phyloP scores from a whole-genome alignment of 176 grass and related monocot genomes.

The Juncus effusus region DNA sequence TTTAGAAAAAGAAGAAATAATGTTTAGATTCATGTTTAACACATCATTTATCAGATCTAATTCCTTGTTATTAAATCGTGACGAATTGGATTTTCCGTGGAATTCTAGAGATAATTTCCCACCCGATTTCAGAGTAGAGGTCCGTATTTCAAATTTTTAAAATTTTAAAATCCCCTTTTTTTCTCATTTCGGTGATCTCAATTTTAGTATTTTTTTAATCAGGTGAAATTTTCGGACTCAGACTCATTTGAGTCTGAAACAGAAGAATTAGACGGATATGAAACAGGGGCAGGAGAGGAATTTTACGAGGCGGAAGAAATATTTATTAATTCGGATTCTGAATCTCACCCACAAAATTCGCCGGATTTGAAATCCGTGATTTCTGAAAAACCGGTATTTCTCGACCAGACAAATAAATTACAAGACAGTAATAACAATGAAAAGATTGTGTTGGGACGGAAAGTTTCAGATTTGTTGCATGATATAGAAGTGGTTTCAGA shows the following conservation, averaged over 20 bases:
- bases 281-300: constrained; percentile 75
- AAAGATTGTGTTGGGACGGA: constrained; percentile 19
- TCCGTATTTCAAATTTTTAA: constrained; percentile 29
- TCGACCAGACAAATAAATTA: constrained; percentile 41
- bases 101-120: constrained; percentile 80
- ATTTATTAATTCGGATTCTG: constrained; percentile 71
- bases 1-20: constrained; percentile 63
- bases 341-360: constrained; percentile 44
- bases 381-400: constrained; percentile 44
- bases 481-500: constrained; percentile 63
- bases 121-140: constrained; percentile 85
- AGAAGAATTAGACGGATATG: constrained; percentile 68
- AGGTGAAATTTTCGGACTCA: constrained; percentile 80
- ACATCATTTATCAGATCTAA: constrained; percentile 89
- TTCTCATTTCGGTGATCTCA: neutral
- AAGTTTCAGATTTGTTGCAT: constrained; percentile 46
- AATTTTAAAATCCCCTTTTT: neutral
- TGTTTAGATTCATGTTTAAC: constrained; percentile 94
- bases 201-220: constrained; percentile 7
- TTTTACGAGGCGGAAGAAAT: constrained; percentile 99
- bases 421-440: constrained; percentile 32
- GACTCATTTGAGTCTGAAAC: constrained; percentile 53
- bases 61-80: constrained; percentile 60
- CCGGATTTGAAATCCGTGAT: constrained; percentile 30
- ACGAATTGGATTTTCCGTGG: constrained; percentile 87